These are phyloP conservation scores for Calocybe cyanea DNA, from an alignment of 768 basidiomycete species.

Conservation along the genomic window DNA sequence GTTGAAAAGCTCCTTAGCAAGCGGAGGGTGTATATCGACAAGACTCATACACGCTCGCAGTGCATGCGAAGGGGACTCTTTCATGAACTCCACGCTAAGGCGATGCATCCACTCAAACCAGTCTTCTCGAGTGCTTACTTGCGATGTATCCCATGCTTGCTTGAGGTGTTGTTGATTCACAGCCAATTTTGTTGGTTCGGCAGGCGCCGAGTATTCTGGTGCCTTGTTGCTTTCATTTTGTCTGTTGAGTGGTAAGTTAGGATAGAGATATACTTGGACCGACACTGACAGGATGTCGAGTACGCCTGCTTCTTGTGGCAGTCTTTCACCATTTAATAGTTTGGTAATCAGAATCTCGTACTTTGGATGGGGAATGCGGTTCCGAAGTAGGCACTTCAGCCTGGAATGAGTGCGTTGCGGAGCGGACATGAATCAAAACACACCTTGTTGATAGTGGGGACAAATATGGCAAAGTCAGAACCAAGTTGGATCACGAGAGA, in stretches of 20 bases:
- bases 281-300: slow-evolving; percentile 59
- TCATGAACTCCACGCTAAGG: slow-evolving; percentile 93
- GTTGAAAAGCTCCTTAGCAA: slow-evolving; percentile 95
- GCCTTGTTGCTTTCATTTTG: slow-evolving; percentile 57
- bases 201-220: slow-evolving; percentile 76
- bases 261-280: slow-evolving; percentile 1
- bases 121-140: slow-evolving; percentile 73
- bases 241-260: slow-evolving; percentile 23
- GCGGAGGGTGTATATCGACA: slow-evolving; percentile 85
- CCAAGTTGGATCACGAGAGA: slow-evolving; percentile 91
- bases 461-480: slow-evolving; percentile 95
- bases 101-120: slow-evolving; percentile 97
- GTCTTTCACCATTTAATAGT: slow-evolving; percentile 85
- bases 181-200: slow-evolving; percentile 82
- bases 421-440: slow-evolving; percentile 9
- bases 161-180: slow-evolving; percentile 98
- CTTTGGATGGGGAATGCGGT: slow-evolving; percentile 72
- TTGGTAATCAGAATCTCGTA: slow-evolving; percentile 90
- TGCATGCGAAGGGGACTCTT: slow-evolving; percentile 98
- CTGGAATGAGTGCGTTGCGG: slow-evolving; percentile 6
- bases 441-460: slow-evolving; percentile 96
- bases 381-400: slow-evolving; percentile 65
- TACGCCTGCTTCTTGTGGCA: slow-evolving; percentile 80
- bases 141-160: slow-evolving; percentile 90
- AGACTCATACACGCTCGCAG: slow-evolving; percentile 93